Base-by-base conservation (phyloP, 2,329 filamentous ascomycete species). In the Macrophomina pseudophaseolina region DNA sequence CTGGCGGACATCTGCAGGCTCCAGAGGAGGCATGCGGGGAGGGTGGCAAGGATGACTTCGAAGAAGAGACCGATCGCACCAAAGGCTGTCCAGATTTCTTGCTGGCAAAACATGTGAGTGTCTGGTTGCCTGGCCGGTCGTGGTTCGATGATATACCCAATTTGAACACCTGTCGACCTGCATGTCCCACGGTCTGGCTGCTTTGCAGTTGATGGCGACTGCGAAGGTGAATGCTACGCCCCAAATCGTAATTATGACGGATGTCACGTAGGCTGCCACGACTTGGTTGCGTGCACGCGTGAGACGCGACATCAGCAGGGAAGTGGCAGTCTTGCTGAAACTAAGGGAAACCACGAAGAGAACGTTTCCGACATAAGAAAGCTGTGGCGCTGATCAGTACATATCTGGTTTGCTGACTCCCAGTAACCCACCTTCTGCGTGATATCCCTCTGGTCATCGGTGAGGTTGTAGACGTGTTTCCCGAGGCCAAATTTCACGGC, bases 11-110 rank as follows among this genome's bases (percentile, higher is more conserved):
- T 76, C 18, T 75, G 72, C 3, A 77, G 69, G 33, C 70, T 65
- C 59, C 70, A 72, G 33, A 74, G 71, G 3, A 77, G 49, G 38
- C 70, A 74, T 4, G 70, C 60, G 0, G 74, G 74, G 11, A 72
- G 38, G 1, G 72, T 46, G 5, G 73, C 67, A 2, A 76, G 69
- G 5, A 71, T 18, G 4, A 73, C 7, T 40, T 77, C 75, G 2
- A 73, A 72, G 1, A 72, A 14, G 18, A 59, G n/a, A 16, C 54
- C 54, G 8, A 59, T 42, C 1, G 68, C 68, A 33, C 74, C 75
- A 18, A 69, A 48, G 5, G 71, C 63, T 2, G 54, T 64, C 71
- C 70, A 72, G 18, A 66, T 68, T 6, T 56, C 35, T 16, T 65
- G 44, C 70, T 72, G 23, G 23, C 23, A 23, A 23, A 33, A 32